A percentile compares a stretch with the other conserved stretches of the same genome.
Evolutionary conservation across 208 protist genomes (phyloP).

Genomic region (Crithidia fasciculata): DNA sequence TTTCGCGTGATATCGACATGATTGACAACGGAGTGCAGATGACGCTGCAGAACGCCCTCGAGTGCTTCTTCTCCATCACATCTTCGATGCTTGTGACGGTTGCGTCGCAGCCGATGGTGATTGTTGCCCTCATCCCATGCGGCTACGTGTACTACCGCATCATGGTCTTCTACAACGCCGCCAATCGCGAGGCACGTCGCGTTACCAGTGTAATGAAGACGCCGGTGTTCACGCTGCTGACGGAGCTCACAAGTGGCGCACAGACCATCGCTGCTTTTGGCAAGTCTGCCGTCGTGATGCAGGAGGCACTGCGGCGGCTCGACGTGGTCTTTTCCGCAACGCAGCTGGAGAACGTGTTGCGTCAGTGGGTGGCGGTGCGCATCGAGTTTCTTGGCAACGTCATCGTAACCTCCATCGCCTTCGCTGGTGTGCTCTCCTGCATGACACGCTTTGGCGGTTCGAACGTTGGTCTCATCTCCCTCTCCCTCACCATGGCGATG

Average conservation of each 20-base stretch:
- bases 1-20: constrained; percentile 90
- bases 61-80: constrained; percentile 40
- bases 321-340: constrained; percentile 60
- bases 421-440: constrained; percentile 51
- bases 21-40: constrained; percentile 69
- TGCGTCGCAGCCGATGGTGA: constrained; percentile 42
- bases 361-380: constrained; percentile 87
- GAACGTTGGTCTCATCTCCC: constrained; percentile 29
- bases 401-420: constrained; percentile 45
- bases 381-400: constrained; percentile 89
- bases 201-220: constrained; percentile 72
- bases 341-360: constrained; percentile 40
- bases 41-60: constrained; percentile 53
- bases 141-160: constrained; percentile 62
- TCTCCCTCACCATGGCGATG: constrained; percentile 52
- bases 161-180: constrained; percentile 58
- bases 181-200: constrained; percentile 81
- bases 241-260: constrained; percentile 82
- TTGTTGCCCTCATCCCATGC: constrained; percentile 63
- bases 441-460: constrained; percentile 33
- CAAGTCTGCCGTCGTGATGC: constrained; percentile 38
- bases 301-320: constrained; percentile 57
- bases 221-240: constrained; percentile 85
- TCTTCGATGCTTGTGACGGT: constrained; percentile 55
- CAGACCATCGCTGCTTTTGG: constrained; percentile 79